Conservation (phyloP, 2,329 filamentous ascomycete genomes). For the Cladophialophora yegresii region DNA sequence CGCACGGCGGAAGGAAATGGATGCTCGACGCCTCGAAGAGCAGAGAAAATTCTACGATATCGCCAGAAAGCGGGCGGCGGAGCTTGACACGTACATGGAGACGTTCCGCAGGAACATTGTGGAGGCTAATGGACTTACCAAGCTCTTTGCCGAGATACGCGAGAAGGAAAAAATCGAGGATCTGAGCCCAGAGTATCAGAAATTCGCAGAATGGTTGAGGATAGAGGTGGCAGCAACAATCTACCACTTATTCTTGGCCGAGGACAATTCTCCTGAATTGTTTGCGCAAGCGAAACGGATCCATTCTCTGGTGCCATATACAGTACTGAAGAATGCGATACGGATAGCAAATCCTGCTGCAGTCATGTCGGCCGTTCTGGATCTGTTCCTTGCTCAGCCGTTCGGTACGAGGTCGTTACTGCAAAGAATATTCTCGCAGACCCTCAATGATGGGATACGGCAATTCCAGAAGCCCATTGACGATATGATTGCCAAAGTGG, state of each 20-base stretch:
- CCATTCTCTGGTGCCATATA: slow-evolving; percentile 91
- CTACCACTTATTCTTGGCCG: slow-evolving; percentile 94
- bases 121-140: slow-evolving; percentile 79
- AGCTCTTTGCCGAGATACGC: slow-evolving; percentile 88
- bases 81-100: slow-evolving; percentile 98
- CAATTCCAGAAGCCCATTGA: slow-evolving; percentile 87
- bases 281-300: slow-evolving; percentile 94
- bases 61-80: slow-evolving; percentile 81
- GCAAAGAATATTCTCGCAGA: slow-evolving; percentile 91
- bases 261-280: slow-evolving; percentile 95
- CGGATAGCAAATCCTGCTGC: slow-evolving; percentile 93
- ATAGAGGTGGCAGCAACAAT: slow-evolving; percentile 96
- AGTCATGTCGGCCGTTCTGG: slow-evolving; percentile 93
- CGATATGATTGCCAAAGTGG: slow-evolving; percentile 71
- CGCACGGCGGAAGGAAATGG: slow-evolving; percentile 73
- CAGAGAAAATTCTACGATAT: slow-evolving; percentile 96
- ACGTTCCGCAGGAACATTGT: slow-evolving; percentile 68
- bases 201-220: slow-evolving; percentile 96
- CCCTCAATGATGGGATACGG: slow-evolving; percentile 84
- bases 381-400: slow-evolving; percentile 93
- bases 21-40: slow-evolving; percentile 85
- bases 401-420: slow-evolving; percentile 87
- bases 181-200: slow-evolving; percentile 91
- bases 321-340: slow-evolving; percentile 93
- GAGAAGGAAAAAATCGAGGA: slow-evolving; percentile 85